These are phyloP conservation scores for Exophiala oligosperma DNA, from an alignment of 2,329 filamentous ascomycete genomes.

Conservation along the genomic window DNA sequence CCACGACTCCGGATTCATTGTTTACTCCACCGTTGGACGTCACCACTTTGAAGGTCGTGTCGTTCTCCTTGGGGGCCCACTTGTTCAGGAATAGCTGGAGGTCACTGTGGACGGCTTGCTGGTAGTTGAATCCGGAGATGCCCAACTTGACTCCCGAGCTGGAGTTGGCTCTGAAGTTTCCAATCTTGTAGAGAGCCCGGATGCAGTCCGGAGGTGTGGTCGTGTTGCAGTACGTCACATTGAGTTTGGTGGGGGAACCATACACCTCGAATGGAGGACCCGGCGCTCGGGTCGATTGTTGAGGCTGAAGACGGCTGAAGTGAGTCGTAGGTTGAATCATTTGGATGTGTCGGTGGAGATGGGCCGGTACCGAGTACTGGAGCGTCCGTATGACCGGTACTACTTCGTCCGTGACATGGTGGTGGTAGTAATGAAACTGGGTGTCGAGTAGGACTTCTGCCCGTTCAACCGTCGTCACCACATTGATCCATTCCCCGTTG, in stretches of 20 bases:
- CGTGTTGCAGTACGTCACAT: constrained; percentile 36
- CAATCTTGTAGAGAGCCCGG: constrained; percentile 40
- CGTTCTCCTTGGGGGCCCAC: constrained; percentile 54
- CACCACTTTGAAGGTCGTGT: constrained; percentile 57
- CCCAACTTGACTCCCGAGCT: constrained; percentile 48
- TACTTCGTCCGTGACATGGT: constrained; percentile 41
- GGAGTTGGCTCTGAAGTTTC: constrained; percentile 9
- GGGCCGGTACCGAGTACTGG: constrained; percentile 62
- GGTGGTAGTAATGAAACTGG: constrained; percentile 58
- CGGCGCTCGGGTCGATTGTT: not conserved
- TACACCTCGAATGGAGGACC: not conserved
- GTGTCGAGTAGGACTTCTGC: constrained; percentile 60
- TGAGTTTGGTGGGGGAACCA: constrained; percentile 9
- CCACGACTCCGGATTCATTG: constrained; percentile 44
- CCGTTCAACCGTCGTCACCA: constrained; percentile 52
- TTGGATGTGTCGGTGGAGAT: constrained; percentile 56
- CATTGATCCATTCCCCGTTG: constrained; percentile 62
- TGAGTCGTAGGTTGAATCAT: constrained; percentile 66
- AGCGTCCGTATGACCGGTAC: constrained; percentile 52
- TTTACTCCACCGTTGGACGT: constrained; percentile 58
- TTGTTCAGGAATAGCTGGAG: constrained; percentile 56
- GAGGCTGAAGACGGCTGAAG: constrained; percentile 48
- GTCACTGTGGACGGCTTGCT: constrained; percentile 56
- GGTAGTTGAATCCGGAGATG: constrained; percentile 51
- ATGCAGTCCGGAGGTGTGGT: constrained; percentile 52